These are phyloP conservation scores for Magnusiomyces fungicola DNA, from an alignment of 1,139 yeast genomes.

Conservation along the genomic window DNA sequence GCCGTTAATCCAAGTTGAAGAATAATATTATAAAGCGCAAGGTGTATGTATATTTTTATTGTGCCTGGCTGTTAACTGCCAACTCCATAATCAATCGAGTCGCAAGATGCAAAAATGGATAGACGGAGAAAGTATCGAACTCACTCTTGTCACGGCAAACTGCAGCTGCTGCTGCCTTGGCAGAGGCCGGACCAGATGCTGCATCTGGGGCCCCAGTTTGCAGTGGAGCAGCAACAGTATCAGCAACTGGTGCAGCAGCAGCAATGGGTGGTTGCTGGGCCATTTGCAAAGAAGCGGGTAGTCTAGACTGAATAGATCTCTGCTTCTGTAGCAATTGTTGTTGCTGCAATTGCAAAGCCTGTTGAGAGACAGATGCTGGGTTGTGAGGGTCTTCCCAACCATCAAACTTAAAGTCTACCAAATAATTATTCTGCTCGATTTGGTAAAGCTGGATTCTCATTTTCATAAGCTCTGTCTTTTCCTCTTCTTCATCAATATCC, in stretches of 20 bases:
- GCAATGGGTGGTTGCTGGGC: constrained; percentile 16
- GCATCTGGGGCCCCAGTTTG: background rate
- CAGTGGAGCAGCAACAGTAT: background rate
- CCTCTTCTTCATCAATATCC: constrained; percentile 14
- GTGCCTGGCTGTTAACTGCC: constrained; percentile 67
- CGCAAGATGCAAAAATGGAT: constrained; percentile 89
- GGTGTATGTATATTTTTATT: constrained; percentile 17
- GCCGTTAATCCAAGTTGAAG: too few relatives aligned
- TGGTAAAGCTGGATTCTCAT: constrained; percentile 97
- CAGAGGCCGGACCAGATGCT: background rate
- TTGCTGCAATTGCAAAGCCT: background rate
- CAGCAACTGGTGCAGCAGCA: constrained; percentile 22
- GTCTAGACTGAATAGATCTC: too few relatives aligned
- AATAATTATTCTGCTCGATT: constrained; percentile 87
- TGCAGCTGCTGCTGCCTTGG: constrained; percentile 2
- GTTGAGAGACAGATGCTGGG: background rate
- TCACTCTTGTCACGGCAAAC: constrained; percentile 21
- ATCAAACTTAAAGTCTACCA: constrained; percentile 95
- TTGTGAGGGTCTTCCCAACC: constrained; percentile 64
- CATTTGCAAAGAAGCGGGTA: constrained; percentile 5
- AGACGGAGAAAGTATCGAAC: constrained; percentile 73
- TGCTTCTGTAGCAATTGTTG: too few relatives aligned
- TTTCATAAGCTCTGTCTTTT: constrained; percentile 75
- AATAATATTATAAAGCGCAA: too few relatives aligned
- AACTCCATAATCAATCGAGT: constrained; percentile 91